phyloP scores from a whole-genome alignment of 2,329 filamentous ascomycete genomes.

The Dothidotthia symphoricarpi region DNA sequence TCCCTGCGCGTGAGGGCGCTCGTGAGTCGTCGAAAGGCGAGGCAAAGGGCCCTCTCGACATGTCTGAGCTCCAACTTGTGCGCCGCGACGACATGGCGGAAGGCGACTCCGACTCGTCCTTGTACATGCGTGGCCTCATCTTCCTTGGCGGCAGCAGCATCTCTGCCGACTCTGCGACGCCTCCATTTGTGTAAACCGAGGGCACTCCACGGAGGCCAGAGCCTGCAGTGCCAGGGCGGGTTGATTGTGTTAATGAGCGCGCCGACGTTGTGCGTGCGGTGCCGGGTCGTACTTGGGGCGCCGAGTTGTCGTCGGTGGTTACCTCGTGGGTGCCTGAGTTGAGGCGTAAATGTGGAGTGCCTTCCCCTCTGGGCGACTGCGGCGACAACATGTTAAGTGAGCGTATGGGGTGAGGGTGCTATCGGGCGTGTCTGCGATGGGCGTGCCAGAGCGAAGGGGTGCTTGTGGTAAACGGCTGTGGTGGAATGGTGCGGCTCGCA shows the following conservation, averaged over 20 bases:
- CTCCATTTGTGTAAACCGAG: constrained; percentile 39
- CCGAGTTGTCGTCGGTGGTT: constrained; percentile 40
- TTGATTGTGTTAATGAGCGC: constrained; percentile 46
- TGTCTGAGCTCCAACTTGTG: constrained; percentile 65
- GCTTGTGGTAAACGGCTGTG: constrained; percentile 22
- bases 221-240: constrained; percentile 39
- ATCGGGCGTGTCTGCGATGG: constrained; percentile 18
- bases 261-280: constrained; percentile 44
- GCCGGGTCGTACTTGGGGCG: constrained; percentile 33
- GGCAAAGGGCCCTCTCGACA: constrained; percentile 51
- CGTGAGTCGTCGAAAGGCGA: constrained; percentile 61
- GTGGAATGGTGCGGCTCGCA: constrained; percentile 32
- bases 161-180: constrained; percentile 48
- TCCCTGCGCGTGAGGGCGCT: constrained; percentile 59
- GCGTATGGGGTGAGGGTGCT: constrained; percentile 30
- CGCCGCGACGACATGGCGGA: constrained; percentile 58
- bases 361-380: constrained; percentile 34
- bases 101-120: constrained; percentile 55
- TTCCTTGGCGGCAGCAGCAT: constrained; percentile 52
- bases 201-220: constrained; percentile 26
- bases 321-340: constrained; percentile 60
- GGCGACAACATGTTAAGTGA: constrained; percentile 32
- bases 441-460: constrained; percentile 19
- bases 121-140: constrained; percentile 50
- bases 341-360: constrained; percentile 61